Conservation (phyloP, 2,329 filamentous ascomycete genomes). For the Clarireedia homoeocarpa region DNA sequence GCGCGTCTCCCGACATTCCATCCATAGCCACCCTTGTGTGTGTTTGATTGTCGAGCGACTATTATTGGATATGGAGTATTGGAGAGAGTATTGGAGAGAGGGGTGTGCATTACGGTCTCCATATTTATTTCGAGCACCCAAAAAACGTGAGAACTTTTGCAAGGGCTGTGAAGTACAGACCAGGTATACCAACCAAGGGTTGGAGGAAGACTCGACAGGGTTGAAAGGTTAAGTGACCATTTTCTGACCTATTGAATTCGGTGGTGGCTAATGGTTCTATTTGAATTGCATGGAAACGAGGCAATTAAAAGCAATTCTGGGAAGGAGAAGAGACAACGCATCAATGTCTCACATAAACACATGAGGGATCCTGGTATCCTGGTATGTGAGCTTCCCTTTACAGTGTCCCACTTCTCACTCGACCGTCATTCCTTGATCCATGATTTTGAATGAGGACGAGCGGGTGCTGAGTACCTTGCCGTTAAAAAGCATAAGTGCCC, state of each 20-base stretch:
- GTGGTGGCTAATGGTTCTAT: background rate
- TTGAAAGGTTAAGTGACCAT: background rate
- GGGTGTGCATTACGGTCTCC: no score
- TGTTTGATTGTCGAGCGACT: no score
- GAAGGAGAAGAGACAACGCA: slow-evolving; percentile 21
- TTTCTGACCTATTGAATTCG: background rate
- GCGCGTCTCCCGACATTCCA: no score
- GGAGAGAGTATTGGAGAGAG: no score
- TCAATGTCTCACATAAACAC: slow-evolving; percentile 22
- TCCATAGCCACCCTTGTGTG: no score
- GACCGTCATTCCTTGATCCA: background rate
- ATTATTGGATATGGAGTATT: no score
- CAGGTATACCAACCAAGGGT: background rate
- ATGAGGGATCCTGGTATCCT: slow-evolving; percentile 4
- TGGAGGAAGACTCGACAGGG: background rate
- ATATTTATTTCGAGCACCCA: no score
- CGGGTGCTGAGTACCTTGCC: background rate
- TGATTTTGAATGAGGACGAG: background rate
- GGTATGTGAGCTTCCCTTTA: background rate
- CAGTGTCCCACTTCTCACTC: background rate
- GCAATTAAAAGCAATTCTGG: slow-evolving; percentile 1
- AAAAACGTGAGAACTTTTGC: no score
- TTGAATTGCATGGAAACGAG: background rate
- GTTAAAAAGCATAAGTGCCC: slow-evolving; percentile 23
- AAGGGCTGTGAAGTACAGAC: no score